Base-by-base conservation (phyloP, 306 rosid species). In the Trichosanthes truncata region DNA sequence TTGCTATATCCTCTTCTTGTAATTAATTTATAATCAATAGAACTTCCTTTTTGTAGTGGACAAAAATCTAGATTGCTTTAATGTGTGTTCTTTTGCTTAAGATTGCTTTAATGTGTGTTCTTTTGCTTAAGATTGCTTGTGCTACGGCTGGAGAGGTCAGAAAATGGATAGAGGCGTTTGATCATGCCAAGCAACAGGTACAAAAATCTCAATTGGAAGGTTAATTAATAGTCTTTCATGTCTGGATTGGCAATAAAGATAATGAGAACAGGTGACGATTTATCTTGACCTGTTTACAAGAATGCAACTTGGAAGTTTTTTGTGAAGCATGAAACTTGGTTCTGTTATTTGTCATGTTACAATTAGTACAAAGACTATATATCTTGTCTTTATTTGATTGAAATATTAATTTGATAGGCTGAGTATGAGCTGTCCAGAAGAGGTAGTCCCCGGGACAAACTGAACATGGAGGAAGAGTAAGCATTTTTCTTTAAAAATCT, bases 171-270 rank as follows among this genome's bases (percentile, higher is more conserved):
- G 98, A 92, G 76, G 98, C 98, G 45, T 91, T 94, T 88, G 91
- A 91, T 65, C 95, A 94, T 26, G 97, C 98, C 81, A 92, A 88
- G 88, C 97, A 92, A 41, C 92, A 88, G 97, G 98, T 92, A 89
- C 55, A 43, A 80, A 57, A 82, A 80, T 73, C 73, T 41, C 78
- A 81, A 43, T 2, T 63, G 12, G 55, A 57, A 82, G 45, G 18
- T 79, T 49, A 79, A 65, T 8, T 23, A 36, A 61, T 21, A 45
- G 26, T 43, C 4, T 48, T 52, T 76, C 57, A 41, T 57, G 73
- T 55, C 26, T 33, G 57, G 48, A 75, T 33, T 12, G 48, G 18
- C 49, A 9, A 31, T 33, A 52, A 31, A 75, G 17, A n/a, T 35
- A 52, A 75, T 29, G 48, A 75, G 48, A 40, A 52, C 49, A 75